These are phyloP conservation scores for Tulasnella sp. DNA, from an alignment of 768 basidiomycete species.

Conservation along the genomic window DNA sequence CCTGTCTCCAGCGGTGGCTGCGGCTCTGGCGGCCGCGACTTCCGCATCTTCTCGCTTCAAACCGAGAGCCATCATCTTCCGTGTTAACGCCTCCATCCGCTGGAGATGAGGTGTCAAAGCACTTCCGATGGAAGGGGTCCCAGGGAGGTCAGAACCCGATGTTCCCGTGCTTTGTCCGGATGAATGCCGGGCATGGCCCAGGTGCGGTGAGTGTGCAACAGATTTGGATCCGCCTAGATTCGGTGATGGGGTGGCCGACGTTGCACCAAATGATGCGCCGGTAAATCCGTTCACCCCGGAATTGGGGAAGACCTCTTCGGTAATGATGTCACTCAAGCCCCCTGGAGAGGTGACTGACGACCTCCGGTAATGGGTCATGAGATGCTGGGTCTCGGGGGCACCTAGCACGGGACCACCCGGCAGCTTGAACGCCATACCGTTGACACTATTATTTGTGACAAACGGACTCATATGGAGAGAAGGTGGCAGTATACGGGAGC, in stretches of 20 bases:
- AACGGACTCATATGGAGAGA: conserved; percentile 10
- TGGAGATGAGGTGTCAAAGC: conserved; percentile 57
- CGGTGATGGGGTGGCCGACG: background rate
- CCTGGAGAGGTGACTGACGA: background rate
- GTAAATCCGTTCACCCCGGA: background rate
- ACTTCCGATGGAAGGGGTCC: background rate
- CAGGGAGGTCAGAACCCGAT: background rate
- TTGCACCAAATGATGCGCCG: background rate
- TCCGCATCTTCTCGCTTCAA: conserved; percentile 64
- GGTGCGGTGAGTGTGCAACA: background rate
- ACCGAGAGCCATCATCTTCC: conserved; percentile 97
- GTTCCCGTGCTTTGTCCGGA: background rate
- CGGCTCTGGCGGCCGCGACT: conserved; percentile 18
- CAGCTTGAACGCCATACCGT: background rate
- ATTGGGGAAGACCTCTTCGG: background rate
- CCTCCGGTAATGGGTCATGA: background rate
- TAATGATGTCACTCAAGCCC: conserved; percentile 9
- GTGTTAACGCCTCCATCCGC: conserved; percentile 95
- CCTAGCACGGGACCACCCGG: no score
- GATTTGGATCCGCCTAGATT: background rate
- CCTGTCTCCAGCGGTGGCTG: conserved; percentile 19
- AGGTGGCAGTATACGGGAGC: background rate
- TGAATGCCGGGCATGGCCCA: conserved; percentile 1
- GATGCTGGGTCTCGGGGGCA: no score
- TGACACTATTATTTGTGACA: background rate